Percentiles rank a stretch among this genome's conserved stretches.
Evolutionary conservation across 306 rosid species (phyloP).

Genomic region (Trifolium subterraneum): DNA sequence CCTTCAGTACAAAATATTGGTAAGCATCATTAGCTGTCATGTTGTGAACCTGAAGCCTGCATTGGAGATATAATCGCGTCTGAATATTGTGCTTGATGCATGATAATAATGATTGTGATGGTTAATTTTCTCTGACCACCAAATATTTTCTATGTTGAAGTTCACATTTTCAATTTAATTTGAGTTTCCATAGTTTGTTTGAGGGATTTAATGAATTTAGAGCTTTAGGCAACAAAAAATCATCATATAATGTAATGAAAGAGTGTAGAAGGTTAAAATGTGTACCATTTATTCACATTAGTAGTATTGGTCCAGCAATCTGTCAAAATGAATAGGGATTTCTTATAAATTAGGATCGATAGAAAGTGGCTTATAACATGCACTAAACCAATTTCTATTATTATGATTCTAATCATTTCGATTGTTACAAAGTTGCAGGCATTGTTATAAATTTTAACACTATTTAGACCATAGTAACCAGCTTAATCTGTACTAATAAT

Average conservation of each 20-base stretch:
- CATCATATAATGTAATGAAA: constrained; percentile 20
- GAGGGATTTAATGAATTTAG: constrained; percentile 24
- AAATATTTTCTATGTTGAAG: not conserved
- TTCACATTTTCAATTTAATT: constrained; percentile 16
- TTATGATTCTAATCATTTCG: not conserved
- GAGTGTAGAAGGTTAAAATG: constrained; percentile 24
- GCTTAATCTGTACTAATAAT: constrained; percentile 13
- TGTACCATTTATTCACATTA: constrained; percentile 74
- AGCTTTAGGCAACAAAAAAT: not conserved
- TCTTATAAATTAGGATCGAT: constrained; percentile 34
- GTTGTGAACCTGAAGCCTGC: constrained; percentile 73
- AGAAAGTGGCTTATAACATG: constrained; percentile 9
- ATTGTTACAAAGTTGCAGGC: constrained; percentile 17
- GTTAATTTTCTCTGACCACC: constrained; percentile 3
- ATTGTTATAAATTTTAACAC: constrained; percentile 24
- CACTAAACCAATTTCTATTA: constrained; percentile 21
- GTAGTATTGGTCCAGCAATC: constrained; percentile 84
- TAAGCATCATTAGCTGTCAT: constrained; percentile 82
- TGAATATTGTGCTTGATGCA: constrained; percentile 33
- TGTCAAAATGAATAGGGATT: constrained; percentile 57
- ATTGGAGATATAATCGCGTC: constrained; percentile 33
- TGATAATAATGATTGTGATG: constrained; percentile 19
- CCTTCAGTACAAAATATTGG: constrained; percentile 82
- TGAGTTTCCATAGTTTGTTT: constrained; percentile 30
- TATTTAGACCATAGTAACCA: constrained; percentile 12